Percentiles rank a stretch among this genome's conserved stretches.
Conservation (phyloP, 192 early-diverging fungal genomes). For the Coemansia sp. region DNA sequence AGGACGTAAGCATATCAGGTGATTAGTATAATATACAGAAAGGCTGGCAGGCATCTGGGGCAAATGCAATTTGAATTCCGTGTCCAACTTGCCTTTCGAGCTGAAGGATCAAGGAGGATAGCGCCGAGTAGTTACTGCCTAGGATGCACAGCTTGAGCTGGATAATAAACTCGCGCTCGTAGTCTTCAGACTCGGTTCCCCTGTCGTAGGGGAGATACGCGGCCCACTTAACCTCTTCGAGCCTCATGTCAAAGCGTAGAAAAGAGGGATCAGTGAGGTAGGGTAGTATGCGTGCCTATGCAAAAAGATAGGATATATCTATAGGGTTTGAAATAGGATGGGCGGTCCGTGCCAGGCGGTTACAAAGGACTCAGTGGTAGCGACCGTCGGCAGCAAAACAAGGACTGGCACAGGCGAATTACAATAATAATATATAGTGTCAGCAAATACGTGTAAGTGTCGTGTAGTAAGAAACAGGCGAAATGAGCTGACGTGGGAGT, state of each 20-base stretch:
- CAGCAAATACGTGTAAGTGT: too few relatives aligned
- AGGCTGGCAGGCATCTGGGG: constrained; percentile 3
- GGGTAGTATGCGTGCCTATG: constrained; percentile 11
- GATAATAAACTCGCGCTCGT: constrained; percentile 28
- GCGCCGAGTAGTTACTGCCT: constrained; percentile 23
- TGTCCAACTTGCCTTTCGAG: constrained; percentile 29
- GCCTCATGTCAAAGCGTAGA: constrained; percentile 25
- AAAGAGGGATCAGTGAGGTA: neutral
- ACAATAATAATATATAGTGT: too few relatives aligned
- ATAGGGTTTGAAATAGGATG: neutral
- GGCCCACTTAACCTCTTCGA: constrained; percentile 48
- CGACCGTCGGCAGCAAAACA: too few relatives aligned
- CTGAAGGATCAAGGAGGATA: constrained; percentile 27
- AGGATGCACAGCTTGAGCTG: constrained; percentile 36
- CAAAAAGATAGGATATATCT: constrained; percentile 5
- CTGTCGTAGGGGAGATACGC: constrained; percentile 38
- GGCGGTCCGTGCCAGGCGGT: neutral
- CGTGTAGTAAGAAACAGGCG: too few relatives aligned
- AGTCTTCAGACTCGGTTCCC: constrained; percentile 41
- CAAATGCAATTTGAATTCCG: constrained; percentile 6
- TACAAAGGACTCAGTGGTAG: neutral
- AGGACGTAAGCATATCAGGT: too few relatives aligned
- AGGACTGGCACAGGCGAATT: too few relatives aligned
- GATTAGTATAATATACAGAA: constrained; percentile 1
- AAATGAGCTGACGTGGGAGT: too few relatives aligned